Percentiles rank a stretch among this genome's conserved stretches.
Evolutionary conservation across 2,329 filamentous ascomycete species (phyloP).

Genomic region (Fusarium torulosum): DNA sequence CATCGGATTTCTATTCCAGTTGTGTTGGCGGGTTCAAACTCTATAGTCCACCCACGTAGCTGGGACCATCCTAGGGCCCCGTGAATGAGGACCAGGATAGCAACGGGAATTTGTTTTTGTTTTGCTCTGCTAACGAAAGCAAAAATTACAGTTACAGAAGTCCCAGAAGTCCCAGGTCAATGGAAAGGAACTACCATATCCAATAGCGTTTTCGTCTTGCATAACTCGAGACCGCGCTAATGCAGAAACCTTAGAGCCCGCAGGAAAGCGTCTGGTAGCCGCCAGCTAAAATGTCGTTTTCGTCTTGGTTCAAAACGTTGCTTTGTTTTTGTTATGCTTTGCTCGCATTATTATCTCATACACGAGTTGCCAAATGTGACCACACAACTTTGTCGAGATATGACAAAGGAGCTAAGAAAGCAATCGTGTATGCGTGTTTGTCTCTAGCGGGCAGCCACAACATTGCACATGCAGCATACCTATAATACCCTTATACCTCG

Average conservation of each 20-base stretch:
- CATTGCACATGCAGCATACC: slow-evolving; percentile 20
- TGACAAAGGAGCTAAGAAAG: slow-evolving; percentile 4
- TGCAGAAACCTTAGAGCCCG: not conserved
- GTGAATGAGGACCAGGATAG: not conserved
- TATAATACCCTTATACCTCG: not conserved
- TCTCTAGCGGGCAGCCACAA: slow-evolving; percentile 25
- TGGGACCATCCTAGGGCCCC: slow-evolving; percentile 34
- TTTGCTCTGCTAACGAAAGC: not conserved
- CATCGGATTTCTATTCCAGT: slow-evolving; percentile 45
- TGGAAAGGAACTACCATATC: slow-evolving; percentile 6
- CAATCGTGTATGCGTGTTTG: slow-evolving; percentile 28
- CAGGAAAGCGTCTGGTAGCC: slow-evolving; percentile 7
- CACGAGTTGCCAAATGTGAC: slow-evolving; percentile 14
- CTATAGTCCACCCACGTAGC: slow-evolving; percentile 42
- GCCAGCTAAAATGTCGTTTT: slow-evolving; percentile 1
- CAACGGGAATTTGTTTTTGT: slow-evolving; percentile 2
- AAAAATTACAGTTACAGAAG: not conserved
- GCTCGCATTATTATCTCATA: slow-evolving; percentile 13
- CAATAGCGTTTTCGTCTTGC: slow-evolving; percentile 20
- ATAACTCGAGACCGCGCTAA: slow-evolving; percentile 10
- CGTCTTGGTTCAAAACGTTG: not conserved
- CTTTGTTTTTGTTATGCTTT: not conserved
- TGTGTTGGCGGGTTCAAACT: slow-evolving; percentile 17
- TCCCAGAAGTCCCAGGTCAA: slow-evolving; percentile 2
- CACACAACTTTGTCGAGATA: slow-evolving; percentile 5